phyloP scores from a whole-genome alignment of 257 asterid genomes.

The Solanum arcanum region DNA sequence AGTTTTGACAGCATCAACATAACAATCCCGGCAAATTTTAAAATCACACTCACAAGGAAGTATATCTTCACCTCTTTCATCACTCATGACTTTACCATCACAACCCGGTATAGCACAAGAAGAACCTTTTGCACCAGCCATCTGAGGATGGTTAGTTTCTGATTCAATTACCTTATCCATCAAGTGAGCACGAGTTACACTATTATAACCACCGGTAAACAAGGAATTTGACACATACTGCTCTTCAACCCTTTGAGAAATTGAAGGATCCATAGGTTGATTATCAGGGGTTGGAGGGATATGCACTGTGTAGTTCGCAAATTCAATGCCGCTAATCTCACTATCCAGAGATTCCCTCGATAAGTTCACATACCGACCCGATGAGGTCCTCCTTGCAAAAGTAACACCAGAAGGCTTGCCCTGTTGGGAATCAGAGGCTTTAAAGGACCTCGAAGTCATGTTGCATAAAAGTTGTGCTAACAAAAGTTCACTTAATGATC shows the following conservation, averaged over 20 bases:
- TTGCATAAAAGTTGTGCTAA: not conserved
- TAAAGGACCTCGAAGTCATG: conserved; percentile 62
- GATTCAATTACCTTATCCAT: conserved; percentile 98
- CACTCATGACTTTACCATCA: conserved; percentile 86
- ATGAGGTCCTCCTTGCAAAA: conserved; percentile 63
- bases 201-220: conserved; percentile 83
- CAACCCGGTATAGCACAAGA: conserved; percentile 76
- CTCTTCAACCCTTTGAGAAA: conserved; percentile 85
- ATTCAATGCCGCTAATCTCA: conserved; percentile 63
- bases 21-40: conserved; percentile 85
- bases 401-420: conserved; percentile 47
- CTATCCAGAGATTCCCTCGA: conserved; percentile 89
- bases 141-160: conserved; percentile 77
- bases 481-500: not conserved
- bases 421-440: conserved; percentile 28
- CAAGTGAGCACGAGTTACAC: conserved; percentile 82
- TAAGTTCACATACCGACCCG: conserved; percentile 79
- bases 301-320: conserved; percentile 70
- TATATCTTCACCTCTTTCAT: conserved; percentile 72
- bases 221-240: conserved; percentile 78
- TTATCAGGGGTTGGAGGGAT: conserved; percentile 95
- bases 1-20: conserved; percentile 54
- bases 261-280: conserved; percentile 82
- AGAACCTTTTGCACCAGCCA: conserved; percentile 89
- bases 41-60: conserved; percentile 88